Base-by-base conservation (phyloP, 2,329 filamentous ascomycete species). In the Gliomastix tumulicola region DNA sequence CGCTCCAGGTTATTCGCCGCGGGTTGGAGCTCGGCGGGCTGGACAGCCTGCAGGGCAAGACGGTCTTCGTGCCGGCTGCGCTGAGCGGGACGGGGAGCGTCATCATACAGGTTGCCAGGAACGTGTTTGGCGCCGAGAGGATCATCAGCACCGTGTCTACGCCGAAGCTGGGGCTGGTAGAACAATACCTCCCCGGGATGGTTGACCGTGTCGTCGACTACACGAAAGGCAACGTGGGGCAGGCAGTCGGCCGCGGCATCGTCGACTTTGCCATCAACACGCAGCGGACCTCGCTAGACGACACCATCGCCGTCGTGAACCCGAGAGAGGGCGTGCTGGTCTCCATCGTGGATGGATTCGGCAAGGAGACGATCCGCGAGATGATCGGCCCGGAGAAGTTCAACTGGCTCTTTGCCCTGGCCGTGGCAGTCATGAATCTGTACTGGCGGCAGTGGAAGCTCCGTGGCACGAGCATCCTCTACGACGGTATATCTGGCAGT, bases 141-240 rank as follows among this genome's bases (percentile, higher is more conserved):
- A 55, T 76, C 37, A 66, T 77, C 32, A 60, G 69, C 1, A 74
- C 71, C 0, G 68, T 70, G 0, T 76, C 71, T 5, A 74, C 71
- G 17, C 41, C 60, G 9, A 77, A 77, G 49, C 39, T 77, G 21
- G 41, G 53, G 1, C 55, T 66, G 17, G 65, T 74, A 0, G 59
- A 63, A 30, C 44, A 61, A 38, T 44, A 56, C 22, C 49, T 69
- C 0, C 59, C 63, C 0, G 66, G 63, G 0, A 52, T 68, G 6
- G 63, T 72, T 3, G 70, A 73, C 48, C 57, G 70, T 42, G 49
- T 75, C 19, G 54, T 74, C 40, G 71, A 76, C 46, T 77, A 77
- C 50, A 64, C 57, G 37, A 63, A 52, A 30, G 48, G 59, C 21
- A 52, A 63, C 6, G 49, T 71, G 4, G 44, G 50, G 21, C 41